phyloP scores from a whole-genome alignment of 495 filamentous ascomycete genomes.

The Trypethelium eluteriae region DNA sequence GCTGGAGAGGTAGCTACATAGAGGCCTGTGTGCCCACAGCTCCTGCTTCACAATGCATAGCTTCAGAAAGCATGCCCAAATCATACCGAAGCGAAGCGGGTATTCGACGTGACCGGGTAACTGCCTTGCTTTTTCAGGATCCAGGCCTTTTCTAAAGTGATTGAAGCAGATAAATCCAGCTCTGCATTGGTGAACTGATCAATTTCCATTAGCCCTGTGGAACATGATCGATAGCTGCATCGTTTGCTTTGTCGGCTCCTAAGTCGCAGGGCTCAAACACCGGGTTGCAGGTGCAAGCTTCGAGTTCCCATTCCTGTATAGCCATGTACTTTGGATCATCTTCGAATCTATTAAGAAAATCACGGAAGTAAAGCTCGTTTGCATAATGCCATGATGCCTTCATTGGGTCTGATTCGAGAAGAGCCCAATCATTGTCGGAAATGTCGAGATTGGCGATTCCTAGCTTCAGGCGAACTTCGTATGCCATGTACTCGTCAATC shows the following conservation, averaged over 20 bases:
- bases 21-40: no score
- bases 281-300: neutral
- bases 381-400: neutral
- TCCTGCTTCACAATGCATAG: no score
- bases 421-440: neutral
- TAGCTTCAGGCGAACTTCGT: neutral
- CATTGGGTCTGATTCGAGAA: neutral
- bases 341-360: neutral
- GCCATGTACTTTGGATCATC: neutral
- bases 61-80: no score
- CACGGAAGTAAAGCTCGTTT: neutral
- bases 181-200: no score
- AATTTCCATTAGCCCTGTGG: neutral
- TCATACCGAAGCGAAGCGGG: no score
- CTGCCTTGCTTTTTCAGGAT: no score
- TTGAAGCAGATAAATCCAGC: no score
- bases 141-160: no score
- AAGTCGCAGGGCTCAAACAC: constrained; percentile 5
- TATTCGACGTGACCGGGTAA: no score
- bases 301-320: neutral
- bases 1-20: no score
- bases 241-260: neutral
- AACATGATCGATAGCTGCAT: neutral
- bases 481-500: neutral
- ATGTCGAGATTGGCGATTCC: neutral